Conservation (phyloP, 495 filamentous ascomycete species). For the Pseudevernia furfuracea region DNA sequence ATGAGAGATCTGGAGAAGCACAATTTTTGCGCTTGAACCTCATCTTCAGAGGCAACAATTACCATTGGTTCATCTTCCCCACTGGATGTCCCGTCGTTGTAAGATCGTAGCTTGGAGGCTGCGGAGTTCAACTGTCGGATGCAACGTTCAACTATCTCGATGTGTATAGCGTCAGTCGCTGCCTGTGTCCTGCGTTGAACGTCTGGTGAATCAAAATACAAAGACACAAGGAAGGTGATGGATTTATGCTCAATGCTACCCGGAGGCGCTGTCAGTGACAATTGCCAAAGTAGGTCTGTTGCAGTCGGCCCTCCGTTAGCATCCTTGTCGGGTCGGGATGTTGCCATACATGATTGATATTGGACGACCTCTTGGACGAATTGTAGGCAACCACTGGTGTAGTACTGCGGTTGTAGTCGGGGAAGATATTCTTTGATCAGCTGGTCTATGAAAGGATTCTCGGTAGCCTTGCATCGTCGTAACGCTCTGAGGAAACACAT, state of each 20-base stretch:
- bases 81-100: slow-evolving; percentile 35
- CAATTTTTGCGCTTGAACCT: slow-evolving; percentile 46
- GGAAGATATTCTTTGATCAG: slow-evolving; percentile 64
- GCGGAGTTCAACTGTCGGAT: slow-evolving; percentile 63
- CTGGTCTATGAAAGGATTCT: slow-evolving; percentile 57
- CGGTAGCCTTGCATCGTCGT: slow-evolving; percentile 10
- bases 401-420: slow-evolving; percentile 52
- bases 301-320: slow-evolving; percentile 37
- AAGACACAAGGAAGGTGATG: slow-evolving; percentile 60
- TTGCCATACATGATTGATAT: slow-evolving; percentile 34
- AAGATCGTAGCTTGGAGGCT: slow-evolving; percentile 51
- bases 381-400: slow-evolving; percentile 55
- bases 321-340: slow-evolving; percentile 8
- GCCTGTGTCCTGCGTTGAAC: slow-evolving; percentile 37
- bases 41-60: slow-evolving; percentile 37
- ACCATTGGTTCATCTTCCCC: slow-evolving; percentile 46
- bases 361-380: slow-evolving; percentile 55
- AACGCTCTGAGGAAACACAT: slow-evolving; percentile 43
- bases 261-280: slow-evolving; percentile 64
- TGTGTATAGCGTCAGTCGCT: slow-evolving; percentile 61
- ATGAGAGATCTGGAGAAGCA: slow-evolving; percentile 59
- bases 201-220: slow-evolving; percentile 58
- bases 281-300: slow-evolving; percentile 74
- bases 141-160: slow-evolving; percentile 69
- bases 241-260: slow-evolving; percentile 61